Percentiles rank a stretch among this genome's conserved stretches.
phyloP scores from a whole-genome alignment of 2,329 filamentous ascomycete species.

The Penicillium sp. region DNA sequence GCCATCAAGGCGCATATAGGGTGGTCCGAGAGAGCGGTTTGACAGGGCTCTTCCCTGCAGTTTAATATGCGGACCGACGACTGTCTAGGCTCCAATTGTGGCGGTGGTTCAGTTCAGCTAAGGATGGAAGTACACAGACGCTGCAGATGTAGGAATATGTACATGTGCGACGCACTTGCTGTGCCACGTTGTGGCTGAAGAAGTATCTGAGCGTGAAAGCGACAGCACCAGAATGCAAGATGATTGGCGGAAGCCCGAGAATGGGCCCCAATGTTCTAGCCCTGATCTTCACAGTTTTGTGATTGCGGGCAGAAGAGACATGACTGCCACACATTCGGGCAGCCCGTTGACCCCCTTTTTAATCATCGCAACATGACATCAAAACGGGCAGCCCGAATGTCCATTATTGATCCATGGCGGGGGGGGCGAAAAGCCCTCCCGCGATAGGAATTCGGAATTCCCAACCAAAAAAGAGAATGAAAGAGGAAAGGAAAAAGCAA shows the following conservation, averaged over 20 bases:
- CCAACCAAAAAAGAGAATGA: constrained; percentile 7
- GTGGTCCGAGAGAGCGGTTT: neutral
- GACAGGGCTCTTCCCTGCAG: constrained; percentile 11
- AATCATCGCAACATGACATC: neutral
- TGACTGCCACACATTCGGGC: neutral
- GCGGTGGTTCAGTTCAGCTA: constrained; percentile 13
- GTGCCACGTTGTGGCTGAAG: constrained; percentile 23
- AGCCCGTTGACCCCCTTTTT: neutral
- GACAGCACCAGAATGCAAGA: neutral
- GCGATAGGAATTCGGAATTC: neutral
- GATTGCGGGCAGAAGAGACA: neutral
- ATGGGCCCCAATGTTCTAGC: neutral
- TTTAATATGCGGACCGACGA: constrained; percentile 4
- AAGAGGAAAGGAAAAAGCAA: constrained; percentile 2
- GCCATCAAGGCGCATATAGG: neutral
- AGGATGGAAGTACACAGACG: constrained; percentile 6
- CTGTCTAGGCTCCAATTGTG: constrained; percentile 7
- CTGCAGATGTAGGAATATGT: neutral
- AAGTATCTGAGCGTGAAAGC: constrained; percentile 3
- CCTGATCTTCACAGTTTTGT: neutral
- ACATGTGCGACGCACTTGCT: neutral
- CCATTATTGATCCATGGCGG: constrained; percentile 3
- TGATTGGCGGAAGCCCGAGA: neutral
- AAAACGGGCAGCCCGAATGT: constrained; percentile 7
- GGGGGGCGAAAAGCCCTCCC: neutral